phyloP scores from a whole-genome alignment of 2,329 filamentous ascomycete species.

The Fusarium albidum region DNA sequence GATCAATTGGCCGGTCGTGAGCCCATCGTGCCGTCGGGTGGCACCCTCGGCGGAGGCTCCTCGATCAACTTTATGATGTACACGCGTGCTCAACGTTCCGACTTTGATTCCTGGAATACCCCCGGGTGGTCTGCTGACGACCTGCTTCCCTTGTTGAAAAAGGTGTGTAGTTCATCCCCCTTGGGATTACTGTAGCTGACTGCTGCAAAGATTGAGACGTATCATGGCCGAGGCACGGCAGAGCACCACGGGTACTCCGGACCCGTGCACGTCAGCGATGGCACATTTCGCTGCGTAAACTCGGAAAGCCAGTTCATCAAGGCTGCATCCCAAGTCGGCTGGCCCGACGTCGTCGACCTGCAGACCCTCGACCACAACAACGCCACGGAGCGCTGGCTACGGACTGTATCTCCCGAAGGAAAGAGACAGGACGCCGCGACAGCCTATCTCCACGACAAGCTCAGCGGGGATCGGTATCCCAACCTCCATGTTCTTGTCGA shows the following conservation, averaged over 20 bases:
- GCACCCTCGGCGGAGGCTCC: constrained; percentile 43
- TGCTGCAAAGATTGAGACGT: constrained; percentile 62
- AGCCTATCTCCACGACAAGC: constrained; percentile 53
- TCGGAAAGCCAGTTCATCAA: constrained; percentile 59
- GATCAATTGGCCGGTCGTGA: constrained; percentile 35
- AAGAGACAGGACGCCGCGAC: constrained; percentile 65
- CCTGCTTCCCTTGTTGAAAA: constrained; percentile 44
- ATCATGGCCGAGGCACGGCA: constrained; percentile 53
- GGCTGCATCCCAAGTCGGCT: constrained; percentile 56
- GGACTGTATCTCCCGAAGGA: constrained; percentile 57
- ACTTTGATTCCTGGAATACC: constrained; percentile 46
- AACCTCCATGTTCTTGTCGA: constrained; percentile 64
- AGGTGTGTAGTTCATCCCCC: constrained; percentile 20
- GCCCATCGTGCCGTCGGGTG: constrained; percentile 39
- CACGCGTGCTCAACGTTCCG: constrained; percentile 42
- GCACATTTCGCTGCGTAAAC: constrained; percentile 51
- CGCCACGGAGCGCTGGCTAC: constrained; percentile 37
- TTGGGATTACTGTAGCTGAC: rapidly evolving
- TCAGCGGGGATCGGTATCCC: too few relatives aligned
- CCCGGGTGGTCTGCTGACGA: constrained; percentile 46
- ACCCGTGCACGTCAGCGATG: constrained; percentile 63
- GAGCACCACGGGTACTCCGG: constrained; percentile 62
- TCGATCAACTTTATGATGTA: constrained; percentile 47
- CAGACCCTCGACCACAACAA: constrained; percentile 56
- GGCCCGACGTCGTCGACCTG: constrained; percentile 60